phyloP scores from a whole-genome alignment of 257 asterid genomes.

The Solanum rostratum region DNA sequence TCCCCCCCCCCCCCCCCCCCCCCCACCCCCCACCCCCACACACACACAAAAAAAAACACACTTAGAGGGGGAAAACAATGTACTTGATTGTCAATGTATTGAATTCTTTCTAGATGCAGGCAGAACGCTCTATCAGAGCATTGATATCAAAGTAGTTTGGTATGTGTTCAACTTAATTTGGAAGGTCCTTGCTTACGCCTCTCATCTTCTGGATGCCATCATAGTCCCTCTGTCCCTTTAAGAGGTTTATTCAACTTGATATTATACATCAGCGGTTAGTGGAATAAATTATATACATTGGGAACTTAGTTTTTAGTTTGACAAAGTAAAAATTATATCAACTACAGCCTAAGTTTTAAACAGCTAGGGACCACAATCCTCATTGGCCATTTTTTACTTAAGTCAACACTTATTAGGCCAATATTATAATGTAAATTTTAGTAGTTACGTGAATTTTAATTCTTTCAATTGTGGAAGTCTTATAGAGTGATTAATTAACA shows the following conservation, averaged over 20 bases:
- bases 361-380: background rate
- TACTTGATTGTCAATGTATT: background rate
- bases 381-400: background rate
- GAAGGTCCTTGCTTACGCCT: background rate
- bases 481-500: background rate
- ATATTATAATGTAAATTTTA: background rate
- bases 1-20: too few species aligned
- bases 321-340: background rate
- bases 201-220: background rate
- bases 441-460: background rate
- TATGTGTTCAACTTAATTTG: background rate
- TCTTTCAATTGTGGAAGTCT: background rate
- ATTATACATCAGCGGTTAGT: background rate
- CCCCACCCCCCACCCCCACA: too few species aligned
- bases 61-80: background rate
- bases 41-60: background rate
- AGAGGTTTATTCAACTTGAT: background rate
- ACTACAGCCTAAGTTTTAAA: background rate
- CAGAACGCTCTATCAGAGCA: background rate
- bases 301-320: background rate
- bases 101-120: background rate
- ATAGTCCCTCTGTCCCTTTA: background rate
- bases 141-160: background rate
- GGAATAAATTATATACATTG: background rate
- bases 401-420: background rate